Conservation (phyloP, 208 protist species). For the Naegleria fowleri region DNA sequence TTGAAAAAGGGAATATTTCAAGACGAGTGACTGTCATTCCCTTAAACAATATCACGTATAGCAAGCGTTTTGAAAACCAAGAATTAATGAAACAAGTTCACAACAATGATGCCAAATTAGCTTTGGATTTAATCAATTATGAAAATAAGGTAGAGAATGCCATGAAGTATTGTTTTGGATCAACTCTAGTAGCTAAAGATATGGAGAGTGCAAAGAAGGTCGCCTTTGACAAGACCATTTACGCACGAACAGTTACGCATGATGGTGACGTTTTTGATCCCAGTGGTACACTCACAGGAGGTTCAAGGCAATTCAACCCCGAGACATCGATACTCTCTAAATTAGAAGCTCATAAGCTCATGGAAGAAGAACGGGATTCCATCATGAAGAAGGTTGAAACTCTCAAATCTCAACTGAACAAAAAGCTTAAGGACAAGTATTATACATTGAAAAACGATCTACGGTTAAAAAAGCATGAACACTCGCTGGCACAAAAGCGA, state of each 20-base stretch:
- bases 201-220: slow-evolving; percentile 68
- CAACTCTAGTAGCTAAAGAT: slow-evolving; percentile 85
- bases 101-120: slow-evolving; percentile 37
- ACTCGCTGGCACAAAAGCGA: not conserved
- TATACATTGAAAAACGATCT: not conserved
- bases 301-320: slow-evolving; percentile 51
- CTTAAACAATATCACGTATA: slow-evolving; percentile 84
- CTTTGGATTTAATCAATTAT: slow-evolving; percentile 74
- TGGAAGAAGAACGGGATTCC: not conserved
- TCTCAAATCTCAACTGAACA: not conserved
- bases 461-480: not conserved
- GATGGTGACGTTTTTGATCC: slow-evolving; percentile 97
- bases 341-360: not conserved
- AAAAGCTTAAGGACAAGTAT: not conserved
- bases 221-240: slow-evolving; percentile 66
- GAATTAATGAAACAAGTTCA: slow-evolving; percentile 24
- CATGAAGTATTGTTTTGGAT: slow-evolving; percentile 91
- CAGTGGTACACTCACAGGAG: slow-evolving; percentile 91
- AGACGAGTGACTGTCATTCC: slow-evolving; percentile 94
- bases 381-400: not conserved
- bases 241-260: slow-evolving; percentile 87
- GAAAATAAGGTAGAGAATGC: slow-evolving; percentile 56
- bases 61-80: not conserved
- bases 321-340: not conserved
- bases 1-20: slow-evolving; percentile 76